These are phyloP conservation scores for Thraustochytrium sp. DNA, from an alignment of 352 stramenopile species.

Conservation along the genomic window DNA sequence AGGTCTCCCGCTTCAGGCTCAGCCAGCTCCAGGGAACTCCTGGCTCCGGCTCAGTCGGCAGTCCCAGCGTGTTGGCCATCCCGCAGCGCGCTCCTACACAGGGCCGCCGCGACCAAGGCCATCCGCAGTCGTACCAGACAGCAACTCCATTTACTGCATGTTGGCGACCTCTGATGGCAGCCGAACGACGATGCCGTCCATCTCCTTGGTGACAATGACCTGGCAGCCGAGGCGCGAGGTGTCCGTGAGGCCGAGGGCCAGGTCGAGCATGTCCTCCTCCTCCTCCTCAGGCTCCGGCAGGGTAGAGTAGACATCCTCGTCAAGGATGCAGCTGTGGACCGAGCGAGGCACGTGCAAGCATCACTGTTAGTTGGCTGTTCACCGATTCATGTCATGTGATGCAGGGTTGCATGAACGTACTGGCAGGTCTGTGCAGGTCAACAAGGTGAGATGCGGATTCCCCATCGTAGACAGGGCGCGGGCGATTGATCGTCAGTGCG, in stretches of 20 bases:
- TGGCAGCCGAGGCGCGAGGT: conserved; percentile 84
- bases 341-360: neutral
- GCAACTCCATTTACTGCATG: conserved; percentile 60
- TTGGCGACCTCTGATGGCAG: conserved; percentile 78
- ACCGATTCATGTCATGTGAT: neutral
- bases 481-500: neutral
- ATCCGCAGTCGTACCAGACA: neutral
- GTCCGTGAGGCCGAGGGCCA: conserved; percentile 84
- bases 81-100: neutral
- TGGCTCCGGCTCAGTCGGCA: too few relatives aligned
- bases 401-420: neutral
- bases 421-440: neutral
- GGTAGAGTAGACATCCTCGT: conserved; percentile 74
- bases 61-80: too few relatives aligned
- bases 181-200: conserved; percentile 73
- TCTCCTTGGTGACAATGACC: conserved; percentile 73
- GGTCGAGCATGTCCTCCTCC: conserved; percentile 90
- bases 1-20: neutral
- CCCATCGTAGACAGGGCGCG: neutral
- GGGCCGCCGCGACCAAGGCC: neutral
- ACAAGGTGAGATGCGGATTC: neutral
- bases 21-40: too few relatives aligned
- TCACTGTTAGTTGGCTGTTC: neutral
- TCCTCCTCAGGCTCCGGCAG: conserved; percentile 80
- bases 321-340: conserved; percentile 59